These are phyloP conservation scores for Tetragonia tetragonoides DNA, from an alignment of 148 eudicot species.

Conservation along the genomic window DNA sequence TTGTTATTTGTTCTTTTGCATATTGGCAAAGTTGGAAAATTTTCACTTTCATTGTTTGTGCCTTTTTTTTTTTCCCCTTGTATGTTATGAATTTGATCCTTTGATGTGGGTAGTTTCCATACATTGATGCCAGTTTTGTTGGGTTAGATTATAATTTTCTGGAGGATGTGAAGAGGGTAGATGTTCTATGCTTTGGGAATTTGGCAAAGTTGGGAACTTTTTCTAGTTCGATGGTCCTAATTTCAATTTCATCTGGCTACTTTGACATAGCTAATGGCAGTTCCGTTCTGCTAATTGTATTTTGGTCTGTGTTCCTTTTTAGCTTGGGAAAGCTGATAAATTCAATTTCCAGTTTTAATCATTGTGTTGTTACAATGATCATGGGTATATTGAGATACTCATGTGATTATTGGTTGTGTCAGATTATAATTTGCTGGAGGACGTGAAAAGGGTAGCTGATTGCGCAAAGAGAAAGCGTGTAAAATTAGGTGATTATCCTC, in stretches of 20 bases:
- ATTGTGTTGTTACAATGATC: background rate
- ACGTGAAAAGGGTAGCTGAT: slow-evolving; percentile 87
- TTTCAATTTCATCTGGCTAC: background rate
- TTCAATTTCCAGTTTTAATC: background rate
- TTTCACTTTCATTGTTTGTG: background rate
- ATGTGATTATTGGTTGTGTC: slow-evolving; percentile 4
- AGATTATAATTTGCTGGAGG: slow-evolving; percentile 93
- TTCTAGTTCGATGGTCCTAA: background rate
- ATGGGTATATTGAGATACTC: background rate
- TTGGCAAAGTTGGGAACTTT: background rate
- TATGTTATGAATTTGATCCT: background rate
- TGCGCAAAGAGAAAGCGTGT: slow-evolving; percentile 69
- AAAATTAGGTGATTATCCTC: slow-evolving; percentile 46
- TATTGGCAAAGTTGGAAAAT: background rate
- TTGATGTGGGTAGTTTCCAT: background rate
- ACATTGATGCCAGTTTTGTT: background rate
- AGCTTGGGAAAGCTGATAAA: background rate
- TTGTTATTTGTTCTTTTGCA: background rate
- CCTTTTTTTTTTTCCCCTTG: background rate
- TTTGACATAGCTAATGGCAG: background rate
- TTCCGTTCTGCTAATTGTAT: background rate
- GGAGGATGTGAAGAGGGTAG: background rate
- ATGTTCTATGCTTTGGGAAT: background rate
- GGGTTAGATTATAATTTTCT: background rate
- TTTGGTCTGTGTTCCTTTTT: background rate